These are phyloP conservation scores for Camellia lanceoleosa DNA, from an alignment of 148 eudicot species.

Conservation along the genomic window DNA sequence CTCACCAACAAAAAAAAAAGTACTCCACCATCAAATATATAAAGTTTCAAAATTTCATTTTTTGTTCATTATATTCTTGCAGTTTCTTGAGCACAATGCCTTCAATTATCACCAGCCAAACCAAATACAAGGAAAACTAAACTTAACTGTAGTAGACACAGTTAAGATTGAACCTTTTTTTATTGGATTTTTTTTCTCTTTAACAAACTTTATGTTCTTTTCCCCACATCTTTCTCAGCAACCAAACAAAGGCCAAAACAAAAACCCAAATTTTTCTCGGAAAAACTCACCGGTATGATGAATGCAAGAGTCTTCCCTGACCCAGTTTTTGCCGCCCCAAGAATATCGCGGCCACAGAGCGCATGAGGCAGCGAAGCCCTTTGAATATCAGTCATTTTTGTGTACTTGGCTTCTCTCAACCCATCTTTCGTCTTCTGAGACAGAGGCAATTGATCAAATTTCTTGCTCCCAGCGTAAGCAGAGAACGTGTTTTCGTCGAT, in stretches of 20 bases:
- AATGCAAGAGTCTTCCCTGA: constrained; percentile 92
- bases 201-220: background rate
- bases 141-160: too few relatives aligned
- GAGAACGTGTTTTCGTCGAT: constrained; percentile 55
- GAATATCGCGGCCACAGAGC: constrained; percentile 78
- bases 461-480: constrained; percentile 50
- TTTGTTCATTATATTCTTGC: too few relatives aligned
- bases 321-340: constrained; percentile 93
- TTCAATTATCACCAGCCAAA: too few relatives aligned
- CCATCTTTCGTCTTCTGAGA: constrained; percentile 81
- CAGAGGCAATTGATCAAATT: constrained; percentile 70
- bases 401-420: constrained; percentile 35
- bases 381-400: constrained; percentile 79
- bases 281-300: constrained; percentile 68
- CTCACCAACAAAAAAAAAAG: too few relatives aligned
- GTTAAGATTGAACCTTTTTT: too few relatives aligned
- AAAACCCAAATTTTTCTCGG: background rate
- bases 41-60: too few relatives aligned
- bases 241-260: constrained; percentile 3
- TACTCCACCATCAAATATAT: too few relatives aligned
- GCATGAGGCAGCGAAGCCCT: constrained; percentile 91
- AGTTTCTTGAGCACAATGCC: too few relatives aligned
- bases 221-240: background rate
- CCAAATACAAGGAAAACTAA: too few relatives aligned
- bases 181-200: background rate